These are phyloP conservation scores for Staphylotrichum tortipilum DNA, from an alignment of 495 filamentous ascomycete genomes.

Conservation along the genomic window DNA sequence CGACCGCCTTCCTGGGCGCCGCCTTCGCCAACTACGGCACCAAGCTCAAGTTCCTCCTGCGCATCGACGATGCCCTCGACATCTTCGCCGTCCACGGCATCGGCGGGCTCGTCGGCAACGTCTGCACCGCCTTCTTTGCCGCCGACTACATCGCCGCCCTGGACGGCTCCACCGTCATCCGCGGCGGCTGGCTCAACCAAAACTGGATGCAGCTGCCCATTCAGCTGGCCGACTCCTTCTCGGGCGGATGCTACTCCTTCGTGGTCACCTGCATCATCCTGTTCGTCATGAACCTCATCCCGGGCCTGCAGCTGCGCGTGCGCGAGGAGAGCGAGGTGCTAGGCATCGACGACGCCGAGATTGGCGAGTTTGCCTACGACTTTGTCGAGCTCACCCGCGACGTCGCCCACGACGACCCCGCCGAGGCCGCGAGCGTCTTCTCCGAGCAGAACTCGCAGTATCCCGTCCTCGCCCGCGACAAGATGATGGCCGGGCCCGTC, in stretches of 20 bases:
- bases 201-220: slow-evolving; percentile 86
- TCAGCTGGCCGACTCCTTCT: slow-evolving; percentile 81
- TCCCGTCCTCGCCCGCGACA: slow-evolving; percentile 3
- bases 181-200: slow-evolving; percentile 84
- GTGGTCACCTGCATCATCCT: slow-evolving; percentile 80
- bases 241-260: slow-evolving; percentile 85
- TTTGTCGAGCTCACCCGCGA: slow-evolving; percentile 91
- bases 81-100: slow-evolving; percentile 91
- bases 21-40: slow-evolving; percentile 90
- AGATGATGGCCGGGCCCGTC: neutral
- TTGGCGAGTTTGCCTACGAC: slow-evolving; percentile 98
- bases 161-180: slow-evolving; percentile 62
- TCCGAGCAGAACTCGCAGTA: slow-evolving; percentile 7
- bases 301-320: slow-evolving; percentile 77
- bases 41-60: slow-evolving; percentile 87
- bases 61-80: slow-evolving; percentile 85
- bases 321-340: slow-evolving; percentile 79
- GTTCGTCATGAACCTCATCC: slow-evolving; percentile 82
- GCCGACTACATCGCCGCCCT: slow-evolving; percentile 87
- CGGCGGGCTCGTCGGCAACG: slow-evolving; percentile 84
- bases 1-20: slow-evolving; percentile 81
- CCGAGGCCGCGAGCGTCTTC: slow-evolving; percentile 32
- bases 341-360: slow-evolving; percentile 91
- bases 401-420: slow-evolving; percentile 35
- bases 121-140: slow-evolving; percentile 86